Conservation (phyloP, 1,284 basidiomycete genomes). For the Cutaneotrichosporon sp. region DNA sequence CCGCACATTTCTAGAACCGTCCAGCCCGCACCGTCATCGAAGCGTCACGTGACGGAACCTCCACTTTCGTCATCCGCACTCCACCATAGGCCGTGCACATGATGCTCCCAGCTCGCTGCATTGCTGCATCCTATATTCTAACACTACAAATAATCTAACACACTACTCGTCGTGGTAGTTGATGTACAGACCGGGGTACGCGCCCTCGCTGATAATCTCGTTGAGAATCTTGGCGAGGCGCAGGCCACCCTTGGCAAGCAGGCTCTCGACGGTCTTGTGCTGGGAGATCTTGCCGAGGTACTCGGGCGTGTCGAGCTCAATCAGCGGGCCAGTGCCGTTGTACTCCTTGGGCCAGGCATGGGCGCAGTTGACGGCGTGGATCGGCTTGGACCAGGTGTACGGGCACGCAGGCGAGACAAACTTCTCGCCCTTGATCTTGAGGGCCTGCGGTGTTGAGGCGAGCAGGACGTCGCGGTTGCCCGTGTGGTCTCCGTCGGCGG, state of each 20-base stretch:
- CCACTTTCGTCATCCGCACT: background rate
- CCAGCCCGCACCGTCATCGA: background rate
- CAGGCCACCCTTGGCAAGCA: constrained; percentile 78
- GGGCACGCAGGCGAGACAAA: constrained; percentile 65
- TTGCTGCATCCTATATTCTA: background rate
- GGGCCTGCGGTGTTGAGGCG: constrained; percentile 10
- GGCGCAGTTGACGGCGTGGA: constrained; percentile 75
- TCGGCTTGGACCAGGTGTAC: constrained; percentile 63
- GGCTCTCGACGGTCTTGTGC: constrained; percentile 72
- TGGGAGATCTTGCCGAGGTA: constrained; percentile 71
- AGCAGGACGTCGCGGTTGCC: constrained; percentile 15
- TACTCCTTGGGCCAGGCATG: constrained; percentile 70
- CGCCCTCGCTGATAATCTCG: constrained; percentile 24
- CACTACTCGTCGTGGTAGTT: constrained; percentile 11
- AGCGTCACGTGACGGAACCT: background rate
- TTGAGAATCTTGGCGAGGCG: constrained; percentile 80
- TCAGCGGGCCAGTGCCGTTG: constrained; percentile 52
- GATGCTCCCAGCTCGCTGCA: no score
- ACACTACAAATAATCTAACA: background rate
- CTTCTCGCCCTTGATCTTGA: background rate
- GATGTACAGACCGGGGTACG: constrained; percentile 16
- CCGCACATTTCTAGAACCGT: background rate
- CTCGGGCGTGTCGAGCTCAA: constrained; percentile 81
- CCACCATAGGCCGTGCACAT: no score
- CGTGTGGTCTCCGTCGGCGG: constrained; percentile 1